These are phyloP conservation scores for Adenanthera pavonina DNA, from an alignment of 306 rosid genomes.

Conservation along the genomic window DNA sequence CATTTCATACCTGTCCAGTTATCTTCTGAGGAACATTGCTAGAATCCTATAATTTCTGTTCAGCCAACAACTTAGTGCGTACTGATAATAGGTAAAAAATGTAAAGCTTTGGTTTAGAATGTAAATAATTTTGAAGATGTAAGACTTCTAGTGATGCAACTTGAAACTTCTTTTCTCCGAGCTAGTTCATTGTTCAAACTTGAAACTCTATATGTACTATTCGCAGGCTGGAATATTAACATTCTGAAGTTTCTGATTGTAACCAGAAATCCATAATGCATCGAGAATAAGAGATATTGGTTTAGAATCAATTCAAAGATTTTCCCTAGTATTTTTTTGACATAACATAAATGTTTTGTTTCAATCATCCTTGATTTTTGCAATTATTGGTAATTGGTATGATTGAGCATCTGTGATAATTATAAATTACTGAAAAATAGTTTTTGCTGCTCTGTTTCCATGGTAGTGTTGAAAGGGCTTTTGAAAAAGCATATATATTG, in stretches of 20 bases:
- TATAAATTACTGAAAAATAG: neutral
- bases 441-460: neutral
- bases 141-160: neutral
- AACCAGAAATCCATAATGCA: neutral
- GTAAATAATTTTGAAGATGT: neutral
- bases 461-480: neutral
- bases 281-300: neutral
- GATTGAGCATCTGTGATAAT: neutral
- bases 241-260: neutral
- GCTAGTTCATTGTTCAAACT: neutral
- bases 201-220: neutral
- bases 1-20: neutral
- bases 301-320: neutral
- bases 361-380: neutral
- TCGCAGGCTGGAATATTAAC: neutral
- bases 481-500: neutral
- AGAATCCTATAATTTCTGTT: neutral
- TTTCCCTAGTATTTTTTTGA: neutral
- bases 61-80: neutral
- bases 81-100: neutral
- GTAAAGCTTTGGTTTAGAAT: neutral
- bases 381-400: neutral
- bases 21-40: neutral
- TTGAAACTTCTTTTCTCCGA: neutral
- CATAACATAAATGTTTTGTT: neutral